Evolutionary conservation across 768 basidiomycete genomes (phyloP), one percentile per base, ranked within the genome.

Genomic region (Artomyces pyxidatus): DNA sequence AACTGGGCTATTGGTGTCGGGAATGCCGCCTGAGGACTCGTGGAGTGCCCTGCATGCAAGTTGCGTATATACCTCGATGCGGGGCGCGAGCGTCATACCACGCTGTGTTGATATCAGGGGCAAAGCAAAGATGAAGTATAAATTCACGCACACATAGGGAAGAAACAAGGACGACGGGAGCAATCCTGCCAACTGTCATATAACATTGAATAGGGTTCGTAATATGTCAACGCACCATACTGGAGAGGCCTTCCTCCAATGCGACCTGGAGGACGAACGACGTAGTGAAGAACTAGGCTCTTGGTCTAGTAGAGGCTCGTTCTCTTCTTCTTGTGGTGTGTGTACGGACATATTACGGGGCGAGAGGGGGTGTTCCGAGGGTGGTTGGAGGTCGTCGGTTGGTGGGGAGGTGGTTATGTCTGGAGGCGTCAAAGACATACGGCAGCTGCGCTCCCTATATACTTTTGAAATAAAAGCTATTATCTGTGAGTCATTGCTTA

Each of bases 51-150:
- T 37, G 29, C 56, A 57, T 12, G 56, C 56, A 8, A 57, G 43
- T n/a, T 44, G 43, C 17, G 56, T 57, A 43, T 57, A 57, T 28
- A 57, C 54, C 44, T 57, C 56, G 9, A 57, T 49, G 32, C 56
- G 56, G 17, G 56, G 56, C 19, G 54, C 54, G 4, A 56, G 44
- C 11, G 54, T 56, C 52, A 56, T 56, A 12, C 54, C 54, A 10
- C 52, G 54, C 54, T 56, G 37, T 5, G 26, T 26, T 11, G 5
- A 17, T 10, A 16, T 4, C n/a, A 30, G 44, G 16, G 45, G 37
- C 9, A 48, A 16, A 16, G 25, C 37, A 22, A 25, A 38, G 3
- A 3, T 1, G 10, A 16, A 25, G n/a, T 41, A 21, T 6, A 32
- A 22, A 41, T 12, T n/a, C 10, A 37, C 54, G 41, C 35, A 56